Evolutionary conservation across 2,329 filamentous ascomycete species (phyloP).

Genomic region (Penicillium concentricum): DNA sequence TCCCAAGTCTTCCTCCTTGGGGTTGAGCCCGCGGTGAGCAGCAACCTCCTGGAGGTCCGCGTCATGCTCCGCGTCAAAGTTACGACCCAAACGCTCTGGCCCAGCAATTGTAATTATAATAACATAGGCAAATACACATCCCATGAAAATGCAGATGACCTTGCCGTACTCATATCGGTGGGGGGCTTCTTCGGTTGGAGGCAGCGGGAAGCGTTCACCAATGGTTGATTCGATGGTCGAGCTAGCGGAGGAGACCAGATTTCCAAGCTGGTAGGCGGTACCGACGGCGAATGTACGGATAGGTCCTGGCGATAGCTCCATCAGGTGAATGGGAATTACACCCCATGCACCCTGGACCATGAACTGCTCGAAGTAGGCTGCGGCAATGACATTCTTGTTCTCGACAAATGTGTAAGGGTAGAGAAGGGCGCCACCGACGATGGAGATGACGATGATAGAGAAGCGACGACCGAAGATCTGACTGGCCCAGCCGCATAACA

Average conservation of each 20-base stretch:
- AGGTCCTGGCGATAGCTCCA: constrained; percentile 61
- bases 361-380: constrained; percentile 82
- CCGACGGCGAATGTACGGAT: constrained; percentile 65
- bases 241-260: constrained; percentile 60
- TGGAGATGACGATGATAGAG: constrained; percentile 63
- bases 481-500: constrained; percentile 64
- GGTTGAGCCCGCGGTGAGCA: constrained; percentile 29
- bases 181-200: constrained; percentile 50
- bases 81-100: constrained; percentile 49
- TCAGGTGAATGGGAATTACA: constrained; percentile 68
- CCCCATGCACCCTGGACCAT: constrained; percentile 76
- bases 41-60: constrained; percentile 46
- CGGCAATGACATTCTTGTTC: constrained; percentile 66
- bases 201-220: constrained; percentile 71
- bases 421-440: constrained; percentile 71
- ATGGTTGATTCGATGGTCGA: constrained; percentile 75
- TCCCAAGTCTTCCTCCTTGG: constrained; percentile 15
- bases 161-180: constrained; percentile 71
- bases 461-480: constrained; percentile 69
- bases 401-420: constrained; percentile 78
- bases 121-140: constrained; percentile 67
- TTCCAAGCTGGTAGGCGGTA: constrained; percentile 63
- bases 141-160: constrained; percentile 91
- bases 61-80: constrained; percentile 50
- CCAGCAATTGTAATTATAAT: constrained; percentile 52